Percentiles rank a stretch among this genome's conserved stretches.
Evolutionary conservation across 1,284 basidiomycete genomes (phyloP).

Genomic region (Cutaneotrichosporon sp.): DNA sequence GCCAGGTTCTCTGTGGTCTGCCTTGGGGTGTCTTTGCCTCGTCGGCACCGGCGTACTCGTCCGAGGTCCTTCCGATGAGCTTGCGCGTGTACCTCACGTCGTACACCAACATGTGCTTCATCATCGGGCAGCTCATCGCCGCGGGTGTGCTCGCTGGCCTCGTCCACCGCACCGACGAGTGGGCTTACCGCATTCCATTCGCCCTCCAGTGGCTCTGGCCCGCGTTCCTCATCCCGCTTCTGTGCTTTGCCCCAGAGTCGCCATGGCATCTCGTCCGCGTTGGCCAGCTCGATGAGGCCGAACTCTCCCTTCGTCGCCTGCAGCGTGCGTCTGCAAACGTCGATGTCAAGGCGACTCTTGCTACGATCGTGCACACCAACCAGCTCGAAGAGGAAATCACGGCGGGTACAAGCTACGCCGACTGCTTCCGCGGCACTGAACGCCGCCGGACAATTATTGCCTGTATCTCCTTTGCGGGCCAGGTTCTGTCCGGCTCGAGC

Average conservation of each 20-base stretch:
- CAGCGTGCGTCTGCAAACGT: slow-evolving; percentile 25
- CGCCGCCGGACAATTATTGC: slow-evolving; percentile 26
- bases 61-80: slow-evolving; percentile 54
- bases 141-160: slow-evolving; percentile 33
- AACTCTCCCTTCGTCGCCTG: slow-evolving; percentile 26
- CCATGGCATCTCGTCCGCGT: slow-evolving; percentile 38
- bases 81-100: slow-evolving; percentile 36
- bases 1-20: slow-evolving; percentile 35
- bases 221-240: slow-evolving; percentile 30
- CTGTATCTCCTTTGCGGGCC: slow-evolving; percentile 19
- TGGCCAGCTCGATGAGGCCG: slow-evolving; percentile 29
- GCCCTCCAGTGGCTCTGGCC: slow-evolving; percentile 53
- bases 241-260: slow-evolving; percentile 32
- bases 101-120: slow-evolving; percentile 57
- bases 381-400: slow-evolving; percentile 32
- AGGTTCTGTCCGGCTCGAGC: slow-evolving; percentile 28
- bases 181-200: slow-evolving; percentile 44
- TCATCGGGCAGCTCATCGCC: slow-evolving; percentile 43
- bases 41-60: slow-evolving; percentile 51
- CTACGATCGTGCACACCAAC: slow-evolving; percentile 41
- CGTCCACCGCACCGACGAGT: background rate
- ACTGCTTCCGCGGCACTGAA: slow-evolving; percentile 37
- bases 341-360: slow-evolving; percentile 31
- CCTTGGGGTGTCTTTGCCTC: slow-evolving; percentile 54
- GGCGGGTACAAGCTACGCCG: slow-evolving; percentile 29